Evolutionary conservation across 768 basidiomycete genomes (phyloP).

Genomic region (Strobilomyces echinocephalus): DNA sequence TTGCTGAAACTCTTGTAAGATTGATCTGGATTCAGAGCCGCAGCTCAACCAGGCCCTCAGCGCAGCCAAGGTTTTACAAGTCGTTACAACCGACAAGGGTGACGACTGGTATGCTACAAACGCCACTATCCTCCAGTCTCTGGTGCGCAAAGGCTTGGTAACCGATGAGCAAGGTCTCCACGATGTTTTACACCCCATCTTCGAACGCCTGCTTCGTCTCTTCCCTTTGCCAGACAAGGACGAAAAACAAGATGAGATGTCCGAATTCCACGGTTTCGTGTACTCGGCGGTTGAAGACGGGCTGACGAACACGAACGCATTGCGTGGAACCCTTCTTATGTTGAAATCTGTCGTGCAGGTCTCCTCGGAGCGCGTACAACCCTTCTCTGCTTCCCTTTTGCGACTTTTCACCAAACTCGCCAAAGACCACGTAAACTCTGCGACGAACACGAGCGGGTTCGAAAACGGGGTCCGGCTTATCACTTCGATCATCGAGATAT

Average conservation of each 20-base stretch:
- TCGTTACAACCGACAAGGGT: constrained; percentile 77
- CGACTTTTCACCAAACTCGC: constrained; percentile 80
- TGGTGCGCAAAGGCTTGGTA: constrained; percentile 82
- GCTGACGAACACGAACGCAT: constrained; percentile 61
- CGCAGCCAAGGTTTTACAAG: constrained; percentile 83
- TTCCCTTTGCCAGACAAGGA: constrained; percentile 80
- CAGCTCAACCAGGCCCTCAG: constrained; percentile 67
- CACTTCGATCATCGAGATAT: constrained; percentile 81
- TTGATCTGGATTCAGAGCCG: constrained; percentile 64
- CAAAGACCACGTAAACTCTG: constrained; percentile 77
- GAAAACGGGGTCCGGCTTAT: constrained; percentile 62
- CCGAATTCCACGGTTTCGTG: constrained; percentile 75
- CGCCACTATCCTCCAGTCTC: constrained; percentile 66
- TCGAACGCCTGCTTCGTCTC: constrained; percentile 71
- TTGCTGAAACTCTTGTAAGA: constrained; percentile 39
- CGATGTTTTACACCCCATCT: constrained; percentile 76
- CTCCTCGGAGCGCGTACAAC: constrained; percentile 78
- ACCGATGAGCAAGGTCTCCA: constrained; percentile 77
- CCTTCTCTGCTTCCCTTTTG: constrained; percentile 69
- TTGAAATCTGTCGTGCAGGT: constrained; percentile 79
- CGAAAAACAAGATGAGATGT: constrained; percentile 61
- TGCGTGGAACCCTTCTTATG: constrained; percentile 82
- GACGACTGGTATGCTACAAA: constrained; percentile 79
- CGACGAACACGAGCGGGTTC: constrained; percentile 43
- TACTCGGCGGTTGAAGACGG: constrained; percentile 74